Conservation (phyloP, 306 rosid genomes). For the Medicago ruthenica region DNA sequence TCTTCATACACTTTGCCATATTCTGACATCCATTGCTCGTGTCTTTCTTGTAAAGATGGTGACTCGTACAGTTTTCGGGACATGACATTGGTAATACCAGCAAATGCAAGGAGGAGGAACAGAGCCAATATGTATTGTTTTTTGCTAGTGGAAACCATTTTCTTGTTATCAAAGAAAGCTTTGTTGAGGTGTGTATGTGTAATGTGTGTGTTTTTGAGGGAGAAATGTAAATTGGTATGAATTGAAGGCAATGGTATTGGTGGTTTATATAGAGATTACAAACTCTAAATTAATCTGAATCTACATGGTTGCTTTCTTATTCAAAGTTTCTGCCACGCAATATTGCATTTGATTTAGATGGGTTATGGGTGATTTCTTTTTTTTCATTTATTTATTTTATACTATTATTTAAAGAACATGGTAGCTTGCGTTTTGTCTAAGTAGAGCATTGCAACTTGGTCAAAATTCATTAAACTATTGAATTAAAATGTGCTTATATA, state of each 20-base stretch:
- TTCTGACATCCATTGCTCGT: slow-evolving; percentile 55
- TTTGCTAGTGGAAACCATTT: slow-evolving; percentile 41
- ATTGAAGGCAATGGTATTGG: neutral
- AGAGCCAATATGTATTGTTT: slow-evolving; percentile 1
- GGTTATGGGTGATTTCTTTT: neutral
- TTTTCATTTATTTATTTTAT: neutral
- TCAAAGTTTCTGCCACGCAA: slow-evolving; percentile 9
- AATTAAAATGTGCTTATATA: neutral
- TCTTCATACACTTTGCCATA: slow-evolving; percentile 28
- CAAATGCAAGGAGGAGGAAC: slow-evolving; percentile 21
- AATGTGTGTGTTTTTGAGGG: slow-evolving; percentile 11
- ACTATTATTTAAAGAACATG: neutral
- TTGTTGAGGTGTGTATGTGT: neutral
- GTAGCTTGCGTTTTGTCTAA: slow-evolving; percentile 13
- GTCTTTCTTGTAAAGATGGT: slow-evolving; percentile 37
- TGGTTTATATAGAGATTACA: slow-evolving; percentile 39
- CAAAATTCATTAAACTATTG: slow-evolving; percentile 3
- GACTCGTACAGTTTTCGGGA: slow-evolving; percentile 40
- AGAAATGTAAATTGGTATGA: slow-evolving; percentile 27
- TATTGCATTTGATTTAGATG: slow-evolving; percentile 25
- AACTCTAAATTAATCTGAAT: neutral
- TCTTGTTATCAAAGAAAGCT: neutral
- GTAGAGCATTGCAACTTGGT: neutral
- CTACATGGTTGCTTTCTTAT: slow-evolving; percentile 12
- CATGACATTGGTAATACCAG: slow-evolving; percentile 16